Percentiles rank a stretch among this genome's conserved stretches.
Evolutionary conservation across 192 early-diverging fungal species (phyloP).

Genomic region (Backusella macrospora): DNA sequence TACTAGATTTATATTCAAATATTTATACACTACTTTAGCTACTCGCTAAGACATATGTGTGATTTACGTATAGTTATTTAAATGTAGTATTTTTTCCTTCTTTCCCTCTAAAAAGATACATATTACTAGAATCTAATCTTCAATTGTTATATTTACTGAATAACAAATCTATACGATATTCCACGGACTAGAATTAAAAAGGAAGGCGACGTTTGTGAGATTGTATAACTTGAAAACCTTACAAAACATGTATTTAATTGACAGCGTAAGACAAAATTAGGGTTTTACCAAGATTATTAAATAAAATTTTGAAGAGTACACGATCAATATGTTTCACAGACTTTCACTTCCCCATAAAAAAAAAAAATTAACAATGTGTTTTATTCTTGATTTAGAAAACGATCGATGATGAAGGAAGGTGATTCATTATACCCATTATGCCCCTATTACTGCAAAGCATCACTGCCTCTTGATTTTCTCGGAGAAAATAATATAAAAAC

Average conservation of each 20-base stretch:
- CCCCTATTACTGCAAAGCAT: background rate
- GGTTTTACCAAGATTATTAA: slow-evolving; percentile 8
- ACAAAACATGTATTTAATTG: background rate
- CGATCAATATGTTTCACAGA: slow-evolving; percentile 1
- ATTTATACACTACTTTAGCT: background rate
- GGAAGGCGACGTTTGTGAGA: background rate
- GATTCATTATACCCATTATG: background rate
- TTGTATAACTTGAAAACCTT: slow-evolving; percentile 1
- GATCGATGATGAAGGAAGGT: background rate
- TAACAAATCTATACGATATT: background rate
- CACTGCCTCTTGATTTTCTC: background rate
- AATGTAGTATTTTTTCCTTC: background rate
- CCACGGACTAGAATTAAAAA: background rate
- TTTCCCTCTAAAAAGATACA: background rate
- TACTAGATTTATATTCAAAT: background rate
- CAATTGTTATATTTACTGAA: background rate
- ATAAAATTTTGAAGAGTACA: background rate
- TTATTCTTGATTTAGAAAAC: background rate
- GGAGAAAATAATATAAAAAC: background rate
- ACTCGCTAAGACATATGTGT: background rate
- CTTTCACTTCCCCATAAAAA: no score
- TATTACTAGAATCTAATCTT: background rate
- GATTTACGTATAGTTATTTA: background rate
- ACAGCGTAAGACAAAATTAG: background rate
- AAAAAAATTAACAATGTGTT: background rate